Conservation (phyloP, 2,329 filamentous ascomycete genomes). For the Diaporthe citriasiana region DNA sequence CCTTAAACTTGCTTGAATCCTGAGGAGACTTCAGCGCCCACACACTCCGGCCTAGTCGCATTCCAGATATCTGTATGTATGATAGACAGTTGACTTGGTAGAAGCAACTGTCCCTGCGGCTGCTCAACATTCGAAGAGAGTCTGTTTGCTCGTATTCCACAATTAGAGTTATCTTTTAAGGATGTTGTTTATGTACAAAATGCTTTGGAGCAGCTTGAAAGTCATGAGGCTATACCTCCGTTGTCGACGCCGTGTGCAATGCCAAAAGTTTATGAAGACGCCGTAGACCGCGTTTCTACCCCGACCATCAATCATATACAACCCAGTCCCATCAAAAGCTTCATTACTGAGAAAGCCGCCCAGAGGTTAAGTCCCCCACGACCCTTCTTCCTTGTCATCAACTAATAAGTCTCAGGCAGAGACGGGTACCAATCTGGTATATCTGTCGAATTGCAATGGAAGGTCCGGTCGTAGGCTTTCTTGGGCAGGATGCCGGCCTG, state of each 20-base stretch:
- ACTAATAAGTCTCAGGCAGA: constrained; percentile 66
- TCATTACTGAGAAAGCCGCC: neutral
- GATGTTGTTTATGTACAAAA: constrained; percentile 16
- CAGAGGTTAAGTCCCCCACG: neutral
- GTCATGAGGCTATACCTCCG: neutral
- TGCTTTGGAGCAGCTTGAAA: neutral
- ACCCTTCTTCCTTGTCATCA: neutral
- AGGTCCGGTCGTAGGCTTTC: constrained; percentile 79
- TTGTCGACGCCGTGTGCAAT: constrained; percentile 28
- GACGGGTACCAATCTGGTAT: constrained; percentile 66
- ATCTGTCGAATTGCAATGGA: constrained; percentile 71
- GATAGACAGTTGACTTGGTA: too few species aligned
- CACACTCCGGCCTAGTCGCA: neutral
- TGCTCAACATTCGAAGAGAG: neutral
- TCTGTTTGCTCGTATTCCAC: neutral
- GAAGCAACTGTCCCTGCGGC: neutral
- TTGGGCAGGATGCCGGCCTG: constrained; percentile 83
- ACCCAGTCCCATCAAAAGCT: neutral
- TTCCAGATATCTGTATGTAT: neutral
- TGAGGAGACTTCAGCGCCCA: neutral
- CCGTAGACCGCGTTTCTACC: neutral
- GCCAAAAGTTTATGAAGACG: neutral
- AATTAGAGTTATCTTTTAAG: neutral
- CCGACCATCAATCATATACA: neutral
- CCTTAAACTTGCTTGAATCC: neutral